Conservation (phyloP, 768 basidiomycete genomes). For the Trametes sanguinea region DNA sequence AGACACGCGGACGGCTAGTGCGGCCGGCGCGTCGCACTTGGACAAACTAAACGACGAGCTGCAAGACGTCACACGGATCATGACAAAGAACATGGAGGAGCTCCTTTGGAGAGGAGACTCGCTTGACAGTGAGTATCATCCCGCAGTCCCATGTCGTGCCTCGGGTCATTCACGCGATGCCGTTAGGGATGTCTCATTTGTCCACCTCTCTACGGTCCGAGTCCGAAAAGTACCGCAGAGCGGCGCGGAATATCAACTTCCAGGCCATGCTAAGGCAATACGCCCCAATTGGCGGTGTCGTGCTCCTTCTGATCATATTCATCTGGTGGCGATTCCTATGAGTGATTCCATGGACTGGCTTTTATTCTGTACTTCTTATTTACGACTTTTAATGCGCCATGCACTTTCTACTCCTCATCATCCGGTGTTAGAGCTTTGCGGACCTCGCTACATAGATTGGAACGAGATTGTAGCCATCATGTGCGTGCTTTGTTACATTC, state of each 20-base stretch:
- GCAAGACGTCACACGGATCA: conserved; percentile 97
- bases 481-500: neutral
- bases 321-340: conserved; percentile 79
- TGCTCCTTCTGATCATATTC: conserved; percentile 74
- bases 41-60: conserved; percentile 94
- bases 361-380: conserved; percentile 18
- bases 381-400: conserved; percentile 13
- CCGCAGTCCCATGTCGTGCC: neutral
- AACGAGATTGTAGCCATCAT: neutral
- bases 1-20: conserved; percentile 85
- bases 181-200: conserved; percentile 91
- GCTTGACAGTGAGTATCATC: conserved; percentile 72
- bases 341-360: conserved; percentile 23
- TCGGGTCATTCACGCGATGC: neutral
- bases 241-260: conserved; percentile 91
- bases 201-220: conserved; percentile 93
- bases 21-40: conserved; percentile 63
- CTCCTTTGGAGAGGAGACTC: conserved; percentile 97
- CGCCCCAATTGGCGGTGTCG: conserved; percentile 86
- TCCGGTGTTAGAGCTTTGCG: neutral
- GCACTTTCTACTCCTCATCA: neutral
- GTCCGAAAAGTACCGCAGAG: conserved; percentile 96
- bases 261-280: conserved; percentile 95
- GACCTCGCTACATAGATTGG: neutral
- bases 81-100: conserved; percentile 99